phyloP scores from a whole-genome alignment of 805 yeast genomes.

The Wickerhamomyces bovis region DNA sequence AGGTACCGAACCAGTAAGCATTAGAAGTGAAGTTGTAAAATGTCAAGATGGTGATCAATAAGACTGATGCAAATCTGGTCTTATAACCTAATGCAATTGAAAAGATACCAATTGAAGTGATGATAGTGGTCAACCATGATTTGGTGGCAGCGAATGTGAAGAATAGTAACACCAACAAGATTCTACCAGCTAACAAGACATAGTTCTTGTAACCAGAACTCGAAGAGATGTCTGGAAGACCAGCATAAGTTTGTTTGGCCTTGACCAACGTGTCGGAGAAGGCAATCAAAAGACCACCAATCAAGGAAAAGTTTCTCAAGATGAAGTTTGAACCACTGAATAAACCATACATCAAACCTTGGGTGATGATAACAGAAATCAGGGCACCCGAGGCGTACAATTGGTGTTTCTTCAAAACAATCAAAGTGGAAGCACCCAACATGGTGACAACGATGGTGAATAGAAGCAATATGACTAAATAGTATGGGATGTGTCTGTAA shows the following conservation, averaged over 20 bases:
- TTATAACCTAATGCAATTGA: conserved; percentile 89
- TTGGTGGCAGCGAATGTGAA: conserved; percentile 77
- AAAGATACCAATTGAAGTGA: conserved; percentile 65
- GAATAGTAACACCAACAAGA: conserved; percentile 78
- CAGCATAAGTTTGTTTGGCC: conserved; percentile 50
- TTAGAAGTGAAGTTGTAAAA: conserved; percentile 74
- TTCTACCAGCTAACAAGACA: conserved; percentile 80
- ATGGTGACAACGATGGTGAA: conserved; percentile 57
- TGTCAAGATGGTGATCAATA: conserved; percentile 60
- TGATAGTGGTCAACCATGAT: conserved; percentile 58
- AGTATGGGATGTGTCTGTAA: conserved; percentile 72
- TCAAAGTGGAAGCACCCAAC: conserved; percentile 65
- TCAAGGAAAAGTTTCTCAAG: conserved; percentile 80
- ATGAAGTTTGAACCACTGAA: conserved; percentile 76
- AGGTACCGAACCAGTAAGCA: conserved; percentile 76
- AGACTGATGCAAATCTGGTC: conserved; percentile 79
- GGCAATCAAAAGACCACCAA: conserved; percentile 88
- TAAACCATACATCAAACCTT: conserved; percentile 85
- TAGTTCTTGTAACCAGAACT: conserved; percentile 69
- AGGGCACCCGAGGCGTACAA: conserved; percentile 67
- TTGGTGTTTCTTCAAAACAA: conserved; percentile 63
- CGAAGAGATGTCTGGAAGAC: conserved; percentile 48
- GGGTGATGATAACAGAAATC: conserved; percentile 65
- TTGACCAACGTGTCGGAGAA: conserved; percentile 81
- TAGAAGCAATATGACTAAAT: conserved; percentile 71